Conservation (phyloP, 2,329 filamentous ascomycete genomes). For the Fusarium xyrophilum region DNA sequence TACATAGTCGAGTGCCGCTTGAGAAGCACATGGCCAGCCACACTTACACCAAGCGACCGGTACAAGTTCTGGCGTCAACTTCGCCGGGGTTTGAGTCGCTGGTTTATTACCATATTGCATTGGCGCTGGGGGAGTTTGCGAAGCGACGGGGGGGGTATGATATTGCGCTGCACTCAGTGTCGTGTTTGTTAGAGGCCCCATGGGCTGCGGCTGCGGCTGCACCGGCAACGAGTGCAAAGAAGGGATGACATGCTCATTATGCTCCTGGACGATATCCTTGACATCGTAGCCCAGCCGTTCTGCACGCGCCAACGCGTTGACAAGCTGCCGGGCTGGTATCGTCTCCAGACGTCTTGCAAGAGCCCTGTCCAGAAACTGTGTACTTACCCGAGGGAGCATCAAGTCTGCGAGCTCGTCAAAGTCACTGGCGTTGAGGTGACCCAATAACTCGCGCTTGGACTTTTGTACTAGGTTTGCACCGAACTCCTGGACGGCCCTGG, state of each 20-base stretch:
- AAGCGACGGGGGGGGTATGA: constrained; percentile 3
- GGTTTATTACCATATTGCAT: not conserved
- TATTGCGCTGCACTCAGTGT: not conserved
- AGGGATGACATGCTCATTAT: constrained; percentile 50
- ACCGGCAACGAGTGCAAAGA: constrained; percentile 32
- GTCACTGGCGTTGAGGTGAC: constrained; percentile 50
- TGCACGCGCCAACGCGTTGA: constrained; percentile 63
- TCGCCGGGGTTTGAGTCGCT: not conserved
- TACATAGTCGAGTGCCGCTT: constrained; percentile 45
- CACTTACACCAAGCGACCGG: constrained; percentile 44
- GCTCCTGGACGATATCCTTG: constrained; percentile 55
- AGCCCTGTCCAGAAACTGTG: constrained; percentile 59
- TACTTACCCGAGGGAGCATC: constrained; percentile 56
- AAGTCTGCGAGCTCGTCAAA: constrained; percentile 54
- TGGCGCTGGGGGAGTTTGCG: not conserved
- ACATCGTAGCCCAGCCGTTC: constrained; percentile 64
- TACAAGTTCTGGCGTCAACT: not conserved
- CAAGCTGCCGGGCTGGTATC: constrained; percentile 61
- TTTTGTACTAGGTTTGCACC: constrained; percentile 52
- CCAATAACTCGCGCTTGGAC: constrained; percentile 52
- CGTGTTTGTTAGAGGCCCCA: not conserved
- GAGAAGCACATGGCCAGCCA: constrained; percentile 47
- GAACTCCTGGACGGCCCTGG: constrained; percentile 53
- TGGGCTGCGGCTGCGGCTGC: constrained; percentile 5
- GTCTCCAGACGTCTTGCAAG: constrained; percentile 60